Evolutionary conservation across 2,329 filamentous ascomycete genomes (phyloP).

Genomic region (Remersonia thermophila): DNA sequence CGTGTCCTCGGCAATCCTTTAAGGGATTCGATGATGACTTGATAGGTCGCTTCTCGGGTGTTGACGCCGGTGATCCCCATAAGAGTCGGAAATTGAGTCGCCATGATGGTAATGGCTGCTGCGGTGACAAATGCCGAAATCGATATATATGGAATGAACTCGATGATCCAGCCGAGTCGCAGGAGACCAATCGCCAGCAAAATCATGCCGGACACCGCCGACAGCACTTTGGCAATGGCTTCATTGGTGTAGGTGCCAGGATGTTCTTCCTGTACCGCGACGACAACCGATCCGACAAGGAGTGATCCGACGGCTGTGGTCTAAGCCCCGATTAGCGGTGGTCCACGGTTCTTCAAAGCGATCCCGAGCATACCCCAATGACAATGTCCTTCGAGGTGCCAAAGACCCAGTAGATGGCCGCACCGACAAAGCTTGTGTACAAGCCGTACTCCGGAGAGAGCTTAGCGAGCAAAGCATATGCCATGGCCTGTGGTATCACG

Average conservation of each 20-base stretch:
- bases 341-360: no score
- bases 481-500: conserved; percentile 44
- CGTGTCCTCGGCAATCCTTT: conserved; percentile 35
- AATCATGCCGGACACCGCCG: conserved; percentile 36
- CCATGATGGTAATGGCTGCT: conserved; percentile 38
- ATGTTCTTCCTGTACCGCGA: conserved; percentile 22
- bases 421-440: conserved; percentile 27
- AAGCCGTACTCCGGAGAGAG: conserved; percentile 38
- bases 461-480: conserved; percentile 36
- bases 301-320: conserved; percentile 40
- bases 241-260: conserved; percentile 28
- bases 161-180: conserved; percentile 42
- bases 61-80: conserved; percentile 39
- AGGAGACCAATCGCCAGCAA: conserved; percentile 36
- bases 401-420: conserved; percentile 28
- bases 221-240: conserved; percentile 34
- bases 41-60: conserved; percentile 35
- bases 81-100: conserved; percentile 36
- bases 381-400: conserved; percentile 51
- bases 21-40: conserved; percentile 39
- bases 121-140: conserved; percentile 45
- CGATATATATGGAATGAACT: conserved; percentile 40
- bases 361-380: conserved; percentile 55
- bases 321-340: conserved; percentile 45
- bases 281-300: conserved; percentile 21